Base-by-base conservation (phyloP, 352 stramenopile species). In the Pythium phragmiticola region DNA sequence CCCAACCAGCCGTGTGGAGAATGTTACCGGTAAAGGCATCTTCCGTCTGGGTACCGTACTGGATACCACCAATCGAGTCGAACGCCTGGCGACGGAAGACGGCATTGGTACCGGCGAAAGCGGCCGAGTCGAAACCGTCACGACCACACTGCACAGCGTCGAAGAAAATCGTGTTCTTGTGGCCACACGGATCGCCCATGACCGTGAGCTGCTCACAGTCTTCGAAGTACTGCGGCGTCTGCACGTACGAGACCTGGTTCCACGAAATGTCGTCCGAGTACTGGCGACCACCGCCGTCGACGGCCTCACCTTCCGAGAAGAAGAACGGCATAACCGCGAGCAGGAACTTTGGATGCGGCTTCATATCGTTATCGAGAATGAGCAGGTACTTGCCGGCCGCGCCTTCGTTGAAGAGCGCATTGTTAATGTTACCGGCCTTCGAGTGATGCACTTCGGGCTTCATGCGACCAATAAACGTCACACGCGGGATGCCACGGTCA, bases 291-390 rank as follows among this genome's bases (percentile, higher is more conserved):
- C 79, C 80, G 23, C 82, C 87, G 55, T 95, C 87, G 4, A 95
- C 87, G 14, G 85, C 85, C 58, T 95, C 85, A 23, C 84, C 87
- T 60, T 95, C 87, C 52, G 85, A 93, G 68, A 96, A 96, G 76
- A 96, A 94, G 75, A 96, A 96, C 28, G 87, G 85, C 14, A 96
- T 74, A 28, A 93, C 82, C 0, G 87, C 87, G 8, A 94, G 73
- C 36, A 96, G 63, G 68, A 96, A 94, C 75, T 94, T 96, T 28
- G 84, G 84, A 52, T 96, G 87, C 48, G 87, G 87, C 75, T 96
- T 93, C 87, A 97, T 97, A 77, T 97, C 87, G 72, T 94, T 95
- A 91, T 97, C 89, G 41, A 97, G 65, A 82, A 97, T 96, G 48
- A 97, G 65, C 57, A 95, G 63, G 78, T 96, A 95, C 68, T 94